A percentile compares a stretch with the other conserved stretches of the same genome.
These are phyloP conservation scores for Yarrowia bubula DNA, from an alignment of 805 yeast species.

Conservation along the genomic window DNA sequence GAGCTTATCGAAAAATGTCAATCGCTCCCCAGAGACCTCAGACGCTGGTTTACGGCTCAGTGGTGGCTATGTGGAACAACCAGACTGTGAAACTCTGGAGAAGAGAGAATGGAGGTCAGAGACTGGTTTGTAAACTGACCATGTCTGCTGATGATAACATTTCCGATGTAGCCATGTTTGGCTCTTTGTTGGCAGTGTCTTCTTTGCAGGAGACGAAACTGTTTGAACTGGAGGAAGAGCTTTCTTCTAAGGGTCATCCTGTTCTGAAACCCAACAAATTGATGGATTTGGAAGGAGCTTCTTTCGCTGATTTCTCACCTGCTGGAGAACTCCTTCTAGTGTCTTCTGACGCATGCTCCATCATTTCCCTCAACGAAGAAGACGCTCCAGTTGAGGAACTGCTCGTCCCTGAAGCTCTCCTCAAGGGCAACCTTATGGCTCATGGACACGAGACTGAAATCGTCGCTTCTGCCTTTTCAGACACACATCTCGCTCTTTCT, in stretches of 20 bases:
- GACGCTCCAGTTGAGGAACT: slow-evolving; percentile 26
- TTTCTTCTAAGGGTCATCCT: slow-evolving; percentile 29
- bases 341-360: not conserved
- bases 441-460: slow-evolving; percentile 54
- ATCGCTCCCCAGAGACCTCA: slow-evolving; percentile 57
- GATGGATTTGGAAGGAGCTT: slow-evolving; percentile 16
- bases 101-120: slow-evolving; percentile 4
- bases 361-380: slow-evolving; percentile 32
- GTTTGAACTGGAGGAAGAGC: slow-evolving; percentile 54
- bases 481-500: slow-evolving; percentile 53
- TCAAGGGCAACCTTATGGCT: slow-evolving; percentile 39
- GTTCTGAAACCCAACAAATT: slow-evolving; percentile 40
- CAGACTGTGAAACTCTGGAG: slow-evolving; percentile 81
- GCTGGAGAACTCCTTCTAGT: slow-evolving; percentile 4
- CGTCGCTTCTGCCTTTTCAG: slow-evolving; percentile 49
- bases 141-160: slow-evolving; percentile 79
- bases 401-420: slow-evolving; percentile 21
- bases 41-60: slow-evolving; percentile 47
- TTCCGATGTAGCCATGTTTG: slow-evolving; percentile 62
- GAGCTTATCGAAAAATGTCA: slow-evolving; percentile 68
- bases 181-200: slow-evolving; percentile 66
- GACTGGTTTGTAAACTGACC: slow-evolving; percentile 60
- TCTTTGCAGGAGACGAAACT: slow-evolving; percentile 66
- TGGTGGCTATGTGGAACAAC: slow-evolving; percentile 76
- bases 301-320: slow-evolving; percentile 1